These are phyloP conservation scores for Aspergillus thermomutatus DNA, from an alignment of 2,329 filamentous ascomycete genomes.

Conservation along the genomic window DNA sequence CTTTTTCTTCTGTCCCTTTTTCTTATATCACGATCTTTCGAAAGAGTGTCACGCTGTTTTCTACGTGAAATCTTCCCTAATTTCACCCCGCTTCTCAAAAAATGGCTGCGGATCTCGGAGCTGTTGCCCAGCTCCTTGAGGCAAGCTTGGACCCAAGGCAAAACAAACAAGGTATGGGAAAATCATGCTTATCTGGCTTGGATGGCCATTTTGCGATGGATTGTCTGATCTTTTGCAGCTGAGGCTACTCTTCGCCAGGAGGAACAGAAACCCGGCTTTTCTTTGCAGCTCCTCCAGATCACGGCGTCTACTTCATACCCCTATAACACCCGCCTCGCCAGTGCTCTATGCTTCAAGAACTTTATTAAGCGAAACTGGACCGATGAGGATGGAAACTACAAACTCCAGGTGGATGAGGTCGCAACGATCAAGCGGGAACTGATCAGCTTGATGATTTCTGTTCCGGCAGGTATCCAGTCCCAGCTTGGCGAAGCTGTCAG, in stretches of 20 bases:
- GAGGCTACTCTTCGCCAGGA: conserved; percentile 75
- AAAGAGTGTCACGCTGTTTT: not conserved
- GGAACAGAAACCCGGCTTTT: conserved; percentile 82
- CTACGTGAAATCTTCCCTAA: conserved; percentile 2
- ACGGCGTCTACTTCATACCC: conserved; percentile 72
- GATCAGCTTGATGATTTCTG: conserved; percentile 93
- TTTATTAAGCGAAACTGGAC: conserved; percentile 94
- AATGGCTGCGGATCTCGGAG: conserved; percentile 61
- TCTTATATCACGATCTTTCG: not conserved
- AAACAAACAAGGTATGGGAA: conserved; percentile 76
- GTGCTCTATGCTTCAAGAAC: conserved; percentile 96
- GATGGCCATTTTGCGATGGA: not conserved
- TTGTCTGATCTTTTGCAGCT: conserved; percentile 51
- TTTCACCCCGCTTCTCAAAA: conserved; percentile 16
- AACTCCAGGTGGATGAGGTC: conserved; percentile 78
- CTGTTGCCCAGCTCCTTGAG: conserved; percentile 78
- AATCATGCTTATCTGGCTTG: conserved; percentile 5
- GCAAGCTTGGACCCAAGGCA: conserved; percentile 84
- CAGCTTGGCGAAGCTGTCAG: conserved; percentile 96
- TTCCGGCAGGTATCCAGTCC: conserved; percentile 80
- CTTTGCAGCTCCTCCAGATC: conserved; percentile 82
- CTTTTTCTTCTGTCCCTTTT: not conserved
- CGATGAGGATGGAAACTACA: conserved; percentile 93
- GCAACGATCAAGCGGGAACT: conserved; percentile 89
- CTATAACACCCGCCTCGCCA: conserved; percentile 76